phyloP scores from a whole-genome alignment of 805 yeast species.

The Zygoascus flipseniorum region DNA sequence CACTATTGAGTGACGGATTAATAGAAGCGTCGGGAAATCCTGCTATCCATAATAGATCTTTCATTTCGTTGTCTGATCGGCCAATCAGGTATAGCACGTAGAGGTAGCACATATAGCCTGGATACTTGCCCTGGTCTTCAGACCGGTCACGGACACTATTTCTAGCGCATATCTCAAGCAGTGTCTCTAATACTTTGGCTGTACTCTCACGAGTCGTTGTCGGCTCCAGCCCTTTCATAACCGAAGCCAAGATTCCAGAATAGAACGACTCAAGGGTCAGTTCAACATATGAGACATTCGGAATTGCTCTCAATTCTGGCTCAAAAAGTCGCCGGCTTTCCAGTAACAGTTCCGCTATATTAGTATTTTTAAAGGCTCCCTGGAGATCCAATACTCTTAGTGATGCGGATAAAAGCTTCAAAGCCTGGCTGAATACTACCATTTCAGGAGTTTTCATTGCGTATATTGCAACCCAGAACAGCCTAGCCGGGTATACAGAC shows the following conservation, averaged over 20 bases:
- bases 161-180: slow-evolving; percentile 19
- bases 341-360: slow-evolving; percentile 12
- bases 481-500: slow-evolving; percentile 39
- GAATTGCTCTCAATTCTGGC: slow-evolving; percentile 12
- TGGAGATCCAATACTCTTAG: slow-evolving; percentile 15
- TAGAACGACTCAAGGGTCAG: slow-evolving; percentile 19
- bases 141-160: slow-evolving; percentile 9
- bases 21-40: slow-evolving; percentile 20
- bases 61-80: slow-evolving; percentile 16
- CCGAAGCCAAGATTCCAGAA: slow-evolving; percentile 16
- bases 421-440: slow-evolving; percentile 16
- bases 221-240: slow-evolving; percentile 19
- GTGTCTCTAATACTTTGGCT: slow-evolving; percentile 17
- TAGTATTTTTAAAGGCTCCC: slow-evolving; percentile 15
- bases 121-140: slow-evolving; percentile 2
- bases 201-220: slow-evolving; percentile 17
- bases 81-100: slow-evolving; percentile 20
- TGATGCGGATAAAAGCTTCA: slow-evolving; percentile 14
- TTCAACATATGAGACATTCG: slow-evolving; percentile 8
- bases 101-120: slow-evolving; percentile 17
- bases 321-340: slow-evolving; percentile 9
- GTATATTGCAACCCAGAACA: slow-evolving; percentile 38
- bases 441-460: slow-evolving; percentile 8
- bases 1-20: slow-evolving; percentile 4
- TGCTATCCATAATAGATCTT: slow-evolving; percentile 20